Conservation (phyloP, 2,329 filamentous ascomycete species). For the Cladorrhinum sp. region DNA sequence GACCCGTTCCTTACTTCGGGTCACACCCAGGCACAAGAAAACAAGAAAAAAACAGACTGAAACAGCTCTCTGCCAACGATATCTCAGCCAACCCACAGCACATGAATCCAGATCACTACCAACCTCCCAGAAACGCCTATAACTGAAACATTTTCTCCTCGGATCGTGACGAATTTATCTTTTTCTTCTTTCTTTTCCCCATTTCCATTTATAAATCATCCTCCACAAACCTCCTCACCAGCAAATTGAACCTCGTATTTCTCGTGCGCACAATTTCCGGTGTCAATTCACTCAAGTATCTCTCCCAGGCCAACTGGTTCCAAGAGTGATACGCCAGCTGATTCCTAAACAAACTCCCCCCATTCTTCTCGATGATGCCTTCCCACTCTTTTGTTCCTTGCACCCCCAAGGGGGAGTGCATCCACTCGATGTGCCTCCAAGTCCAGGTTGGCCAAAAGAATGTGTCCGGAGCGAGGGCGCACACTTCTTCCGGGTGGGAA, state of each 20-base stretch:
- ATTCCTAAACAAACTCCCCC: slow-evolving; percentile 35
- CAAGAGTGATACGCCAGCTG: slow-evolving; percentile 40
- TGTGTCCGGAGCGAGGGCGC: slow-evolving; percentile 34
- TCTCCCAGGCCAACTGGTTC: slow-evolving; percentile 38
- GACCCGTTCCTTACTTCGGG: too few species aligned
- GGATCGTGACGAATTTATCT: not conserved
- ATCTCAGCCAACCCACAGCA: too few species aligned
- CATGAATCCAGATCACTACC: too few species aligned
- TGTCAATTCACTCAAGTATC: slow-evolving; percentile 34
- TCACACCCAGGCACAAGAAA: too few species aligned
- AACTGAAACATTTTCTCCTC: not conserved
- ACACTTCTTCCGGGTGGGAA: slow-evolving; percentile 31
- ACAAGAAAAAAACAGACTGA: too few species aligned
- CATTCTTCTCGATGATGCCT: slow-evolving; percentile 31
- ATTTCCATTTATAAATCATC: slow-evolving; percentile 20
- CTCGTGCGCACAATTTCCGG: slow-evolving; percentile 32
- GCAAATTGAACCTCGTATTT: slow-evolving; percentile 39
- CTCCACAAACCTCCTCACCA: slow-evolving; percentile 32
- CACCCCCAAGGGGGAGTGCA: slow-evolving; percentile 34
- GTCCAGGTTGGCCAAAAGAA: slow-evolving; percentile 44
- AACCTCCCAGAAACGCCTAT: not conserved
- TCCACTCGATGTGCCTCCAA: slow-evolving; percentile 37
- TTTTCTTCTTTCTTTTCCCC: not conserved
- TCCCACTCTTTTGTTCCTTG: slow-evolving; percentile 33
- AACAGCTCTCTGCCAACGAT: too few species aligned